These are phyloP conservation scores for Colletotrichum lindemuthianum DNA, from an alignment of 2,329 filamentous ascomycete genomes.

Conservation along the genomic window DNA sequence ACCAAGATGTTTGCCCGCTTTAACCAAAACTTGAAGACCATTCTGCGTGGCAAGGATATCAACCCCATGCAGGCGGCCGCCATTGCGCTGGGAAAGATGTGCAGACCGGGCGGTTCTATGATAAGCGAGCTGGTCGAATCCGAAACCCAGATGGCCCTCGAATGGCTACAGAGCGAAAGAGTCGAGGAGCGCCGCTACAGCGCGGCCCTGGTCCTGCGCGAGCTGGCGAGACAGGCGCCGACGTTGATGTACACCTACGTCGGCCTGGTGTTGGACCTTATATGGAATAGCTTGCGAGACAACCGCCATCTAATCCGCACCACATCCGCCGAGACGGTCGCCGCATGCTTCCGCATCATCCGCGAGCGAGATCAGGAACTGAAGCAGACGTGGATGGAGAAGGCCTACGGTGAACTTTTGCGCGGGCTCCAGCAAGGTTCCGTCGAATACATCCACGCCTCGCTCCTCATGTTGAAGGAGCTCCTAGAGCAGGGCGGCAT, in stretches of 20 bases:
- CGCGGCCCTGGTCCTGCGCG: slow-evolving; percentile 88
- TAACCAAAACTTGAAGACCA: slow-evolving; percentile 86
- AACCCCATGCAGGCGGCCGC: slow-evolving; percentile 91
- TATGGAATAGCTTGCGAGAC: slow-evolving; percentile 94
- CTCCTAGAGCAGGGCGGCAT: slow-evolving; percentile 94
- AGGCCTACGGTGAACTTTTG: slow-evolving; percentile 88
- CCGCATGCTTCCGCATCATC: slow-evolving; percentile 95
- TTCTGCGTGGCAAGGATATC: slow-evolving; percentile 90
- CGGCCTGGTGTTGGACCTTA: slow-evolving; percentile 92
- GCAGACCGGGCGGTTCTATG: slow-evolving; percentile 89
- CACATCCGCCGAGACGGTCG: slow-evolving; percentile 91
- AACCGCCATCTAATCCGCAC: slow-evolving; percentile 90
- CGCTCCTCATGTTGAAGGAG: slow-evolving; percentile 90
- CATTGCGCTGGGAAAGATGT: slow-evolving; percentile 87
- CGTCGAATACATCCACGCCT: slow-evolving; percentile 92
- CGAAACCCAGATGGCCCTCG: slow-evolving; percentile 93
- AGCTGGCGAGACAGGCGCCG: slow-evolving; percentile 90
- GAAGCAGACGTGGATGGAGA: slow-evolving; percentile 87
- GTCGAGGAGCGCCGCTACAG: slow-evolving; percentile 94
- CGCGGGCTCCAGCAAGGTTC: slow-evolving; percentile 82
- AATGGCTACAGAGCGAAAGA: slow-evolving; percentile 95
- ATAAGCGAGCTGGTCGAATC: slow-evolving; percentile 97
- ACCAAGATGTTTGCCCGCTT: slow-evolving; percentile 91
- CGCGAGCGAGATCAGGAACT: slow-evolving; percentile 89
- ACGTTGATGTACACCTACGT: slow-evolving; percentile 97